Base-by-base conservation (phyloP, 164 flowering plant genomes). In the Euptelea pleiosperma region DNA sequence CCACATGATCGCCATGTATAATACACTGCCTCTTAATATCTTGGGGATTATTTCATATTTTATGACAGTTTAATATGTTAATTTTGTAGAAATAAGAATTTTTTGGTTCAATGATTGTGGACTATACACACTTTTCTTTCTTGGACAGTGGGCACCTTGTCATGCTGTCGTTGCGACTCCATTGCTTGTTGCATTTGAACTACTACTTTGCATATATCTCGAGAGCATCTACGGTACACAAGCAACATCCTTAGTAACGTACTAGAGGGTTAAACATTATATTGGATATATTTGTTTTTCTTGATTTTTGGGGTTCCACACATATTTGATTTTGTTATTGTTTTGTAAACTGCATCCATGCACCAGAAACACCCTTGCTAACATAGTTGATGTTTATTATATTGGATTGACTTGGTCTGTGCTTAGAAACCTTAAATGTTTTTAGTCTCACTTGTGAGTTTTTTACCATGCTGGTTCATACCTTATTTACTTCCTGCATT, bases 111-210 rank as follows among this genome's bases (percentile, higher is more conserved):
- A 30, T 59, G 37, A 36, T 34, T 30, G 2, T 28, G 29, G 29
- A 9, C 41, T 21, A 46, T 25, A 30, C 34, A n/a, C 25, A 31
- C 12, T 56, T 69, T 57, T 62, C 9, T 58, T 59, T 67, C 43
- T 62, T 74, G 63, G 44, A 57, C 82, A 88, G 98, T 91, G 98
- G 98, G 98, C 98, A 51, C 98, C 98, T 5, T 91, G 96, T 66
- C 96, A 91, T 80, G 85, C 96, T 11, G 67, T 91, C 57, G 90
- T 85, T 50, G 91, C 96, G 1, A 81, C 77, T 44, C 94, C 96
- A 8, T 70, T 91, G 82, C 83, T 88, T 60, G 68, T 91, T 63
- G 80, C 94, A 62, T 91, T 91, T 70, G 98, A 91, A 65, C 74
- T 91, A 50, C 94, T 91, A 31, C 94, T 89, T 67, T 88, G 94